These are phyloP conservation scores for Solanum chacoense DNA, from an alignment of 305 asterid genomes.

Conservation along the genomic window DNA sequence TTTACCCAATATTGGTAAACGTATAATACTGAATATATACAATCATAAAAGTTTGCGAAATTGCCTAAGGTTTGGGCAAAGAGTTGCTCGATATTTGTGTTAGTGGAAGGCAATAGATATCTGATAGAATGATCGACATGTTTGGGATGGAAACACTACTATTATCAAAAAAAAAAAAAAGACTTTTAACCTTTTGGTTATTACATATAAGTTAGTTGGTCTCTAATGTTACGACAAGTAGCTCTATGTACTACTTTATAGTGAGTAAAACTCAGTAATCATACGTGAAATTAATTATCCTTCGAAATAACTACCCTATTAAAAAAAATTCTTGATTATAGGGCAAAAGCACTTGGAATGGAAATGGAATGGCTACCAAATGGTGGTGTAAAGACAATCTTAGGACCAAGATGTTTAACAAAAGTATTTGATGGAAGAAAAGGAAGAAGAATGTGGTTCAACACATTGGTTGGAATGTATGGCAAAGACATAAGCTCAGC, in stretches of 20 bases:
- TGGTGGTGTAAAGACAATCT: constrained; percentile 45
- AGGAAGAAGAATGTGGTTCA: constrained; percentile 79
- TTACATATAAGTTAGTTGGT: neutral
- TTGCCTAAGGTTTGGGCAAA: neutral
- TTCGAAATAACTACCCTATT: neutral
- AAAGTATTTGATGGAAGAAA: constrained; percentile 67
- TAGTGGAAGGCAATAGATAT: neutral
- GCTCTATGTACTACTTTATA: neutral
- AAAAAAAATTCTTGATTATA: neutral
- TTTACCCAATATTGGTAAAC: neutral
- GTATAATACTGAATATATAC: neutral
- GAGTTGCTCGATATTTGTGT: neutral
- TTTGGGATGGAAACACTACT: neutral
- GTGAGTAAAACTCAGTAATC: neutral
- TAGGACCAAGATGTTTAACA: constrained; percentile 56
- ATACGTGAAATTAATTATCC: neutral
- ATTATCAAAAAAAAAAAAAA: neutral
- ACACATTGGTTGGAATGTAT: constrained; percentile 63
- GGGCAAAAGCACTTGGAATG: constrained; percentile 62
- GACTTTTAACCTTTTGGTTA: neutral
- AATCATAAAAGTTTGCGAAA: neutral
- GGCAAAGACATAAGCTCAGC: constrained; percentile 74
- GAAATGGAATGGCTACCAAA: constrained; percentile 71
- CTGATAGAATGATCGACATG: neutral
- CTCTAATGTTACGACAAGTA: neutral